Base-by-base conservation (phyloP, 257 asterid genomes). In the Vinca minor region DNA sequence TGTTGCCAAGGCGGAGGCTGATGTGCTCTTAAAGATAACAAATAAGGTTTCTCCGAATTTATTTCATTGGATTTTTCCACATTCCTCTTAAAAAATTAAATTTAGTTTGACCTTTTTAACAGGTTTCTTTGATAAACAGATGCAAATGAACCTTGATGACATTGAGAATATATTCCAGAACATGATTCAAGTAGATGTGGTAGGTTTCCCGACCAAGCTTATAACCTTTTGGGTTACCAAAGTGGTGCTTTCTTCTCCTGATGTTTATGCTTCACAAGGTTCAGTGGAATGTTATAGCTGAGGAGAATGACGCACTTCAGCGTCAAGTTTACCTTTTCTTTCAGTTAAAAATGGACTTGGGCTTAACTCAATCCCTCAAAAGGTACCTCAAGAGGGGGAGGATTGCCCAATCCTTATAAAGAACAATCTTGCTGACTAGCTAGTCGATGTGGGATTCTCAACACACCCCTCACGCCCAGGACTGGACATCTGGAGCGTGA, bases 1-100 rank as follows among this genome's bases (percentile, higher is more conserved):
- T 52, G 97, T 85, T 61, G 79, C 83, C 48, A 89, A 84, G 83
- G 98, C 96, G 15, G 98, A 87, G 83, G 76, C 81, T 50, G 97
- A 84, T 65, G 96, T 93, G 71, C 96, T 87, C 54, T 73, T 87
- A 48, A 87, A 74, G 79, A 89, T 93, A 73, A 77, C 97, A 59
- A 74, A 84, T 71, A 87, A 87, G 96, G 97, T 92, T 69, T 71
- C 71, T 52, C 50, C 59, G 56, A 62, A n/a, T 72, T 76, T 50
- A 52, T 67, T 57, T 54, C 59, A 62, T 59, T 71, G 52, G 64
- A 52, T 26, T 36, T 26, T 15, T 55, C 60, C 54, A 31, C 4
- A 15, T 11, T 62, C 13, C 34, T 18, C 41, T 18, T 56, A 31
- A 21, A 52, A 23, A 55, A 38, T 44, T 54, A 46, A 46, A 44